Evolutionary conservation across 305 asterid species (phyloP).

Genomic region (Fraxinus velutina): DNA sequence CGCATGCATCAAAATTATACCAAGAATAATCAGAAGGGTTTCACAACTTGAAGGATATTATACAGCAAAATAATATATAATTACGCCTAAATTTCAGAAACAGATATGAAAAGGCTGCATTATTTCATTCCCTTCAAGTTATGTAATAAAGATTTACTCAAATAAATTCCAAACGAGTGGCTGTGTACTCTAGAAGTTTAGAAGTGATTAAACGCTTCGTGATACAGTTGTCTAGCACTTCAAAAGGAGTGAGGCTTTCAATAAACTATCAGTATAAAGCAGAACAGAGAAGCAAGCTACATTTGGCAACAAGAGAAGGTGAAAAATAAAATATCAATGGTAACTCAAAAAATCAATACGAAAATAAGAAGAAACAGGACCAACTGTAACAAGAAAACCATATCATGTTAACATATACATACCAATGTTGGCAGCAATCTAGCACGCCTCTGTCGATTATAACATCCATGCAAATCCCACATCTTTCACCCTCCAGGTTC

Average conservation of each 20-base stretch:
- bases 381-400: slow-evolving; percentile 16
- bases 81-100: not conserved
- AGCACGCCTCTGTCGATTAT: slow-evolving; percentile 93
- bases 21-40: not conserved
- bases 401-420: slow-evolving; percentile 25
- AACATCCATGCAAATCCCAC: slow-evolving; percentile 93
- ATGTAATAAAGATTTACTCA: not conserved
- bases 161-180: slow-evolving; percentile 5
- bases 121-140: not conserved
- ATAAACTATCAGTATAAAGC: not conserved
- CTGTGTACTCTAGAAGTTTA: not conserved
- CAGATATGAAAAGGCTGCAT: not conserved
- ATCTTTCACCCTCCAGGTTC: slow-evolving; percentile 75
- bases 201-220: not conserved
- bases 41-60: not conserved
- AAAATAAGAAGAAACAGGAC: not conserved
- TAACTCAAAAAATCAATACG: slow-evolving; percentile 5
- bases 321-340: not conserved
- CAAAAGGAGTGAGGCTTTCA: not conserved
- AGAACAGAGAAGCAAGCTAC: slow-evolving; percentile 7
- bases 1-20: not conserved
- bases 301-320: not conserved
- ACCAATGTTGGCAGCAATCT: slow-evolving; percentile 99
- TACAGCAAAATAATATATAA: not conserved
- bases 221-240: not conserved